Percentiles rank a stretch among this genome's conserved stretches.
Conservation (phyloP, 2,329 filamentous ascomycete species). For the Arachnopeziza araneosa region DNA sequence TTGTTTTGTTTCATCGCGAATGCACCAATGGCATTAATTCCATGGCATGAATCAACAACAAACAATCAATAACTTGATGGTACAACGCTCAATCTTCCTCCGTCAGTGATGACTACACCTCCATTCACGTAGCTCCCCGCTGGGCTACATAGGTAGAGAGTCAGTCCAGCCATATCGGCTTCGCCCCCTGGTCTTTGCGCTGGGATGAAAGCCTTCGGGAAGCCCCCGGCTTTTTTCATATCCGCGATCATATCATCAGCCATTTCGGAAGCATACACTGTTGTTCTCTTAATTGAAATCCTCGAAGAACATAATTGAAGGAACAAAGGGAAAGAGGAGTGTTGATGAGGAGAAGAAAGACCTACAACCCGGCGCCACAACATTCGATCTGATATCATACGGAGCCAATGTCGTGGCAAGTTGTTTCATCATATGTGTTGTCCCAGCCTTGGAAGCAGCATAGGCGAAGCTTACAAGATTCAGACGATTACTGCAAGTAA, state of each 20-base stretch:
- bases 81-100: conserved; percentile 15
- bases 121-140: conserved; percentile 22
- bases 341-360: neutral
- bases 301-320: neutral
- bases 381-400: conserved; percentile 47
- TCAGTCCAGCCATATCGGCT: conserved; percentile 55
- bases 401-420: conserved; percentile 58
- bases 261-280: conserved; percentile 14
- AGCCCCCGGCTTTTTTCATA: neutral
- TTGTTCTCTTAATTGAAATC: neutral
- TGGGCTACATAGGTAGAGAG: conserved; percentile 35
- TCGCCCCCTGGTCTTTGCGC: conserved; percentile 42
- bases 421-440: conserved; percentile 65
- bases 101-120: conserved; percentile 21
- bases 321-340: neutral
- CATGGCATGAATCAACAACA: neutral
- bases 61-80: conserved; percentile 5
- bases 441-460: conserved; percentile 70
- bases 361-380: conserved; percentile 13
- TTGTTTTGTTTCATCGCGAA: no score
- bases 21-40: no score
- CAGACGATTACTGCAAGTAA: conserved; percentile 52
- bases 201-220: conserved; percentile 1
- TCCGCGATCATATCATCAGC: neutral
- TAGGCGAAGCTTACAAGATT: conserved; percentile 72